Evolutionary conservation across 179 eudicot species (phyloP), one percentile per base, ranked within the genome.

Genomic region (Heliamphora pulchella): DNA sequence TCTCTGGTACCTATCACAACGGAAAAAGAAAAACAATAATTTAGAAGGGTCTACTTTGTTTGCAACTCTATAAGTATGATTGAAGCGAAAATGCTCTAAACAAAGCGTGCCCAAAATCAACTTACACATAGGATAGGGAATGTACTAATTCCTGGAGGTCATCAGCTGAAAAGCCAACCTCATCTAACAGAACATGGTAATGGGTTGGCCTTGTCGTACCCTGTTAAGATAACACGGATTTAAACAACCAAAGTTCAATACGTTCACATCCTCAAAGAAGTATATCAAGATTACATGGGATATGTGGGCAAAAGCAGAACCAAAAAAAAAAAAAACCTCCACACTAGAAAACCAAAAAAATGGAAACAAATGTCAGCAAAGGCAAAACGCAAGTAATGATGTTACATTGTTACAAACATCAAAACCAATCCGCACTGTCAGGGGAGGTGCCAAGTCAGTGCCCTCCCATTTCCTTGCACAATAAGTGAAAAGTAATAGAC

Each of bases 171-270:
- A 89, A 89, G 46, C 91, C 90, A 67, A 89, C 77, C 80, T 89
- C 91, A 14, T 87, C 89, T 74, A 74, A 61, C 78, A 89, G 80
- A 39, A 89, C 90, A 77, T 89, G 91, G 75, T 89, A 89, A 67
- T 91, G 96, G 1, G 96, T 91, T 0, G 96, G 96, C 84, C 96
- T 83, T 0, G 96, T 88, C 0, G 96, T 91, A 13, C 96, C 96
- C 93, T 90, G 68, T 3, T 3, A 47, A 48, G 48, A 18, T 20
- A 75, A 63, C 72, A 73, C 5, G 18, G 3, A 64, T 41, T 9
- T 46, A 74, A 48, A 54, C 47, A 82, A 8, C 17, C 5, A 7
- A 59, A 57, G 75, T 20, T 7, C 50, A 48, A 50, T 15, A 20
- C n/a, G 9, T 76, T 76, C 69, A n/a, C n/a, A 7, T 58, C 15